Evolutionary conservation across 768 basidiomycete genomes (phyloP).

Genomic region (Leccinum incarnatum): DNA sequence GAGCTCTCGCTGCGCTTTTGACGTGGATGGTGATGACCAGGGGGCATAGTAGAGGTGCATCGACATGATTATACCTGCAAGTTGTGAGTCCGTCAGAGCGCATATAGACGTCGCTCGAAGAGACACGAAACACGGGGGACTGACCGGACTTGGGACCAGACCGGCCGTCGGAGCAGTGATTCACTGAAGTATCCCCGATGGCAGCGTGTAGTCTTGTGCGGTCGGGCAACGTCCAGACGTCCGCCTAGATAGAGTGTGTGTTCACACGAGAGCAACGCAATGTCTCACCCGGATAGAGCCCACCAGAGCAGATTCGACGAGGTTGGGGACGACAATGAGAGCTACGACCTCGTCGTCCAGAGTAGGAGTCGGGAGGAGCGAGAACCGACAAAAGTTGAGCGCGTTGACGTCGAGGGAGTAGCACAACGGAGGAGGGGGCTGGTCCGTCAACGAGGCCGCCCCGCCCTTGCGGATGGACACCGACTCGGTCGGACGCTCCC

Average conservation of each 20-base stretch:
- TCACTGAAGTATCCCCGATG: slow-evolving; percentile 55
- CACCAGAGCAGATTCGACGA: slow-evolving; percentile 85
- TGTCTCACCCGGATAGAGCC: slow-evolving; percentile 11
- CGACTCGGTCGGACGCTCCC: slow-evolving; percentile 53
- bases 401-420: slow-evolving; percentile 89
- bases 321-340: slow-evolving; percentile 79
- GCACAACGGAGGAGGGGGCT: slow-evolving; percentile 48
- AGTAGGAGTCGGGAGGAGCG: slow-evolving; percentile 44
- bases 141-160: slow-evolving; percentile 58
- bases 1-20: slow-evolving; percentile 39
- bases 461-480: slow-evolving; percentile 48
- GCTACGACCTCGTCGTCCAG: slow-evolving; percentile 31
- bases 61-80: slow-evolving; percentile 84
- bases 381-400: slow-evolving; percentile 91
- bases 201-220: slow-evolving; percentile 76
- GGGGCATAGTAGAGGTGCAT: slow-evolving; percentile 57
- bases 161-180: slow-evolving; percentile 39
- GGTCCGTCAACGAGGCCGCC: slow-evolving; percentile 51
- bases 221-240: slow-evolving; percentile 80
- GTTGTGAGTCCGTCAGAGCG: slow-evolving; percentile 53
- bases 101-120: slow-evolving; percentile 45
- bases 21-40: slow-evolving; percentile 31
- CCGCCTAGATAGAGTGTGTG: slow-evolving; percentile 50
- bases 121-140: neutral
- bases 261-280: neutral